Base-by-base conservation (phyloP, 192 early-diverging fungal species). In the Lunasporangiospora selenospora region DNA sequence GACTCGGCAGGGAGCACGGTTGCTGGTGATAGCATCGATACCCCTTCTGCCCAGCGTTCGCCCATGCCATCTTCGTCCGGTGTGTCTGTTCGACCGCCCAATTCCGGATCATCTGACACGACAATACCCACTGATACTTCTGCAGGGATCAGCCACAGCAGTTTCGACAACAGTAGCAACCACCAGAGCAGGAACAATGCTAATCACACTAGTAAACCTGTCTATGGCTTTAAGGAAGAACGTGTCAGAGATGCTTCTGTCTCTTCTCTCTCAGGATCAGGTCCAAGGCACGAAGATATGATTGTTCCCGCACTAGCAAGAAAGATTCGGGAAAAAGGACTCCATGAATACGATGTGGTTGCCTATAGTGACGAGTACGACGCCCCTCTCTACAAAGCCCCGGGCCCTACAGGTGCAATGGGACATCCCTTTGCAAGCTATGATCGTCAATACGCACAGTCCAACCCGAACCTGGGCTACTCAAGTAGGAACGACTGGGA, bases 291-390 rank as follows among this genome's bases (percentile, higher is more conserved):
- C 34, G 69, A 73, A 1, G 69, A 73, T 26, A 73, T 73, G 69
- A 73, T 73, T 41, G 29, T 73, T 4, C 69, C 69, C 12, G 61
- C 61, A 6, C 60, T 73, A 6, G 69, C 69, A 16, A 39, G 50
- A 26, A 51, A 61, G 1, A 62, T 73, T 55, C 62, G 63, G 61
- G 69, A 73, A 27, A 46, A 73, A 34, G 69, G 60, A 30, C 19
- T 73, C 12, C 26, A 31, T 23, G 60, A 63, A 2, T 48, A 63
- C 7, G 61, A 63, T 29, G 69, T 73, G 16, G 34, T 73, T 46
- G 69, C 69, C 1, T 73, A 73, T 27, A 63, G 60, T 36, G 69
- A 73, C n/a, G 69, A 62, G 9, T 73, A 73, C 31, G 18, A 73
- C 19, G 69, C 69, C 1, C 69, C 69, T 2, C 60, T 73, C 19